Percentiles rank a stretch among this genome's conserved stretches.
These are phyloP conservation scores for Chenopodium formosanum DNA, from an alignment of 148 eudicot species.

Conservation along the genomic window DNA sequence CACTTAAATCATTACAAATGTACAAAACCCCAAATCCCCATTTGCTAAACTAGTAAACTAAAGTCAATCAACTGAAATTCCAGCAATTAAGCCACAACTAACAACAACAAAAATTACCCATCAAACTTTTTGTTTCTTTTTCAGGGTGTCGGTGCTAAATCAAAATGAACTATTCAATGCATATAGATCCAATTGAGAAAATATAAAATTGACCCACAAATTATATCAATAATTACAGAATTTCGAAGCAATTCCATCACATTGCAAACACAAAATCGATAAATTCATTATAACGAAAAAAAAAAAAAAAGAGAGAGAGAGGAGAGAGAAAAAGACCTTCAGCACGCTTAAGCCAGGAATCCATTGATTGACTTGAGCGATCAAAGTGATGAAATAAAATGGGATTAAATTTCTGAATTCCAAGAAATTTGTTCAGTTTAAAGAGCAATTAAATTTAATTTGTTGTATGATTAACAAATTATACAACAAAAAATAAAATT, in stretches of 20 bases:
- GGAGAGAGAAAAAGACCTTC: conserved; percentile 48
- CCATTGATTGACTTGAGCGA: conserved; percentile 41
- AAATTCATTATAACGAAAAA: background rate
- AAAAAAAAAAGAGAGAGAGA: background rate
- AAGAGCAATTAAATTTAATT: background rate
- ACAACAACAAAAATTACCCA: background rate
- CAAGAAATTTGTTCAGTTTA: too few relatives aligned
- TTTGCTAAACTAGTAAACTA: background rate
- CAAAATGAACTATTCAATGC: conserved; percentile 17
- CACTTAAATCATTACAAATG: background rate
- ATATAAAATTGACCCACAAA: background rate
- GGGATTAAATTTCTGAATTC: background rate
- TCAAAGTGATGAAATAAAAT: conserved; percentile 22
- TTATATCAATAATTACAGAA: background rate
- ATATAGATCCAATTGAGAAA: conserved; percentile 21
- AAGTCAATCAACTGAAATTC: background rate
- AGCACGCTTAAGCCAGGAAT: conserved; percentile 84
- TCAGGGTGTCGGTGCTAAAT: conserved; percentile 20
- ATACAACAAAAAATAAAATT: background rate
- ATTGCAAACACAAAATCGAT: conserved; percentile 9
- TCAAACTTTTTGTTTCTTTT: background rate
- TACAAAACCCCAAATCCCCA: background rate
- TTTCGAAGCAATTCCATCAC: background rate
- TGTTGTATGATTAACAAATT: background rate
- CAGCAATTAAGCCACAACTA: conserved; percentile 1